Evolutionary conservation across 1,284 basidiomycete species (phyloP), one percentile per base, ranked within the genome.

Genomic region (Sporisorium iseilematis-ciliati): DNA sequence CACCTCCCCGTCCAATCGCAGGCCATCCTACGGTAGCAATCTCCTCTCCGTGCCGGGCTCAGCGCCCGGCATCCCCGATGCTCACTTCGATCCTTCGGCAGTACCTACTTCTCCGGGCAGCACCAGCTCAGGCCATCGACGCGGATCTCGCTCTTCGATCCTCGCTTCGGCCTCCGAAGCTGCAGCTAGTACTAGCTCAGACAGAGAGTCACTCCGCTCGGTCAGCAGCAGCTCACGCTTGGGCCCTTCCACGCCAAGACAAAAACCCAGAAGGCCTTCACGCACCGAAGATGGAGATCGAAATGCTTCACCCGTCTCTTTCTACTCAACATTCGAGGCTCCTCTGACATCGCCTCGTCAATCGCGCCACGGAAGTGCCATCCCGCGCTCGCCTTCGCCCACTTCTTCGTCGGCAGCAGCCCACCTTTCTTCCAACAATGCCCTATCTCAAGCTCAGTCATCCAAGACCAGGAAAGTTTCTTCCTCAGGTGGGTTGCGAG

Each of bases 101-200:
- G n/a, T 50, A 18, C 31, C 31, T 33, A 31, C 23, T 46, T 33
- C 61, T n/a, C 55, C 70, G 42, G 51, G 49, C 12, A 58, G 57
- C 43, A 38, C 35, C 35, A 46, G 7, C 57, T 59, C 60, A 8
- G 43, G 53, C 18, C 59, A 63, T 33, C 65, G 74, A 23, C 74
- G 74, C 25, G 62, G 73, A 23, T 75, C 73, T 16, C 53, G 73
- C 35, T 69, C 69, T 11, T 68, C 74, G 40, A 73, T 73, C 33
- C 59, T 76, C 33, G 68, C 69, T 3, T 57, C 68, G 3, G 65
- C 74, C 4, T 61, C 68, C 21, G 74, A 76, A 41, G 61, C 59
- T 16, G 48, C 58, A 12, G n/a, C 20, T 5, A 26, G 26, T 12
- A 45, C 48, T 4, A 29, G 43, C 16, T 67, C 66, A 3, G 66